These are phyloP conservation scores for Epichloe amarillans DNA, from an alignment of 2,329 filamentous ascomycete genomes.

Conservation along the genomic window DNA sequence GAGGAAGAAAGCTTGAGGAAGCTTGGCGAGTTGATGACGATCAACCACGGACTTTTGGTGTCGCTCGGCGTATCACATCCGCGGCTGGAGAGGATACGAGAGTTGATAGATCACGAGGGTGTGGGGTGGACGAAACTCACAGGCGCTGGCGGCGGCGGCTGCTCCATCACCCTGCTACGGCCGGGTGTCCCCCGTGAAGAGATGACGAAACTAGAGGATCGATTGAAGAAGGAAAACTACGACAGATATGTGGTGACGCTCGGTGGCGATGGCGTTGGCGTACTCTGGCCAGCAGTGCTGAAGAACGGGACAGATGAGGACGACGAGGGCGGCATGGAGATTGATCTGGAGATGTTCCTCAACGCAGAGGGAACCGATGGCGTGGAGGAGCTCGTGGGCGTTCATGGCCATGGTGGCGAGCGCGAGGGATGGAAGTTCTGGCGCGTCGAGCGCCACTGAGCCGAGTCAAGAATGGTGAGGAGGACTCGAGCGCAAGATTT, in stretches of 20 bases:
- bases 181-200: constrained; percentile 43
- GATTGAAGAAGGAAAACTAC: constrained; percentile 60
- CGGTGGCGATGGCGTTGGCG: constrained; percentile 84
- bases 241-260: constrained; percentile 78
- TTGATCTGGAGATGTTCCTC: constrained; percentile 73
- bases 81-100: constrained; percentile 77
- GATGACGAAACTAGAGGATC: constrained; percentile 49
- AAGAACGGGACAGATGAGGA: constrained; percentile 74
- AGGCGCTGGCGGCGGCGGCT: constrained; percentile 87
- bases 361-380: constrained; percentile 73
- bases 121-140: constrained; percentile 98
- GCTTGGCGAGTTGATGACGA: constrained; percentile 76
- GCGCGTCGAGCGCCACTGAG: constrained; percentile 42
- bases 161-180: constrained; percentile 80
- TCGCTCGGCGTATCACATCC: constrained; percentile 91
- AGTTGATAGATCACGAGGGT: constrained; percentile 76
- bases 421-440: constrained; percentile 80
- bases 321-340: constrained; percentile 74
- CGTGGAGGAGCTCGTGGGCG: constrained; percentile 77
- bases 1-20: constrained; percentile 52
- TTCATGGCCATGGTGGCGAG: constrained; percentile 53
- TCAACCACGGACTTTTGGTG: constrained; percentile 90
- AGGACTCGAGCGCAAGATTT: background rate
- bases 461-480: background rate
- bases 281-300: constrained; percentile 83